These are phyloP conservation scores for Fomitopsis schrenkii DNA, from an alignment of 1,284 basidiomycete genomes.

Conservation along the genomic window DNA sequence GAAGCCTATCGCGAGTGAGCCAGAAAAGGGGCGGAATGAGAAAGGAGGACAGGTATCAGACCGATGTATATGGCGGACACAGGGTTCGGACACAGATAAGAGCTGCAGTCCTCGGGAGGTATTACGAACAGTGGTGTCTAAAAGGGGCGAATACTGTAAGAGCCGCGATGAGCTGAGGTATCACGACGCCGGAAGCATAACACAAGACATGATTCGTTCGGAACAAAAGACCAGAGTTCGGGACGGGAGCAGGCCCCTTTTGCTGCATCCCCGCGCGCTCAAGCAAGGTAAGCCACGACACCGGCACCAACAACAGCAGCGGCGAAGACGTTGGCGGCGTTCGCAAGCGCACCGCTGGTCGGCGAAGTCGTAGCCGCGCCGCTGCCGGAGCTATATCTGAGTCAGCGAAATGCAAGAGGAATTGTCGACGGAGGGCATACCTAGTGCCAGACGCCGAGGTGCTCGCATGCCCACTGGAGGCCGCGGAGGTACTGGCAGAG, in stretches of 20 bases:
- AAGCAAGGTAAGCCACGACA: conserved; percentile 25
- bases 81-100: not conserved
- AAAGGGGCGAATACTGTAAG: not conserved
- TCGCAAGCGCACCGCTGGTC: conserved; percentile 11
- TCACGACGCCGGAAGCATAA: conserved; percentile 1
- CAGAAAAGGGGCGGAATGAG: not conserved
- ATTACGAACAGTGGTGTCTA: not conserved
- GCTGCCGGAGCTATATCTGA: conserved; percentile 25
- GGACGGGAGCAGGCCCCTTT: conserved; percentile 3
- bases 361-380: not conserved
- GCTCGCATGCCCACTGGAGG: conserved; percentile 1
- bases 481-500: conserved; percentile 8
- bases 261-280: conserved; percentile 7
- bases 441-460: conserved; percentile 36
- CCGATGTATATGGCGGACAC: not conserved
- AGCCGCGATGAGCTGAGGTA: conserved; percentile 1
- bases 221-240: not conserved
- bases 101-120: not conserved
- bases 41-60: not conserved
- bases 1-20: conserved; percentile 1
- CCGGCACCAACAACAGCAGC: conserved; percentile 23
- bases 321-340: conserved; percentile 17
- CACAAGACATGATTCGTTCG: not conserved
- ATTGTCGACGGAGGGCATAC: not conserved
- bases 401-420: conserved; percentile 13